Evolutionary conservation across 73 alveolate genomes (phyloP).

Genomic region (Paramecium primaurelia): DNA sequence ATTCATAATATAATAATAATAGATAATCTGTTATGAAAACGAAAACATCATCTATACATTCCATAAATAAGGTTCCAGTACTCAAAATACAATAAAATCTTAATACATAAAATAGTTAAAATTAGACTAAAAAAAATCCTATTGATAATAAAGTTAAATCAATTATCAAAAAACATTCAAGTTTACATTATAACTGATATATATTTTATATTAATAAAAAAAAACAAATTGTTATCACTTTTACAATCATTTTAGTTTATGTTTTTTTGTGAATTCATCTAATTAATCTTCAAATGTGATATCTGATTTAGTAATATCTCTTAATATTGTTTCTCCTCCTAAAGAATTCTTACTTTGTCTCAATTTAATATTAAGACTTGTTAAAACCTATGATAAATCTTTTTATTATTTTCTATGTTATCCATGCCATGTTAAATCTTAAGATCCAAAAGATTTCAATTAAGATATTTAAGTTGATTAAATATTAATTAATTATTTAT

Average conservation of each 20-base stretch:
- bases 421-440: neutral
- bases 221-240: neutral
- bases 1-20: neutral
- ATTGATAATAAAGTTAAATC: neutral
- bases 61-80: neutral
- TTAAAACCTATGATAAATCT: constrained; percentile 1
- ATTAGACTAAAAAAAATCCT: neutral
- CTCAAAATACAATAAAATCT: neutral
- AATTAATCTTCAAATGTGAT: constrained; percentile 45
- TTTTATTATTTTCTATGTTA: constrained; percentile 3
- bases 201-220: neutral
- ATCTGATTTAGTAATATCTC: constrained; percentile 38
- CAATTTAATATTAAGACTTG: neutral
- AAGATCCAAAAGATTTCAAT: neutral
- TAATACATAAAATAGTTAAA: neutral
- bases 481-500: neutral
- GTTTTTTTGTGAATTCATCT: constrained; percentile 48
- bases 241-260: neutral
- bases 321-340: neutral
- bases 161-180: constrained; percentile 28
- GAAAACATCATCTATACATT: constrained; percentile 16
- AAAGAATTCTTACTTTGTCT: constrained; percentile 11
- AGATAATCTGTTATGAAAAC: neutral
- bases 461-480: neutral
- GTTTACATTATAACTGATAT: constrained; percentile 25